Conservation (phyloP, 1,284 basidiomycete genomes). For the Hemileia vastatrix region DNA sequence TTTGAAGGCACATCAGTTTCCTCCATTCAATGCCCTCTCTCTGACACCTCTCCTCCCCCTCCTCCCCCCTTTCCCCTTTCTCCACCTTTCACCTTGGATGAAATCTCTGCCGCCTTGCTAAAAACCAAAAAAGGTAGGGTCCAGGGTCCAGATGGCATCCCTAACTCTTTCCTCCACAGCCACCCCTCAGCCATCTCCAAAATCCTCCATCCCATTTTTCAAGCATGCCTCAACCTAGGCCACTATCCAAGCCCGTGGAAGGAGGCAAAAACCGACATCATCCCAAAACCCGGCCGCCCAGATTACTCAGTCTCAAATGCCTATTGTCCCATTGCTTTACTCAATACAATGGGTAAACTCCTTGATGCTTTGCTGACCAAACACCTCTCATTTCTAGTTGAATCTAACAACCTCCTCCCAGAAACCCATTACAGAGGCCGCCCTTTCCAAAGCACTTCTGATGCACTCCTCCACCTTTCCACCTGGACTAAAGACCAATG, state of each 20-base stretch:
- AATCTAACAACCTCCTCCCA: not conserved
- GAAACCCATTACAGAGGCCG: slow-evolving; percentile 6
- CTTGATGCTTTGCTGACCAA: not conserved
- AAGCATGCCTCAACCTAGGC: not conserved
- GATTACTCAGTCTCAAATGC: not conserved
- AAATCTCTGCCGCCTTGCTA: too few relatives aligned
- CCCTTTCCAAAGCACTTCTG: not conserved
- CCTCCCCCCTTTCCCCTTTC: too few relatives aligned
- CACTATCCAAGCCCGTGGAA: not conserved
- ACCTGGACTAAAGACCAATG: slow-evolving; percentile 9
- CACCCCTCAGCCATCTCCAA: too few relatives aligned
- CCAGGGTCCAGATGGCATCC: too few relatives aligned
- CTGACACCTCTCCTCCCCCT: too few relatives aligned
- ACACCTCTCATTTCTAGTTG: slow-evolving; percentile 1
- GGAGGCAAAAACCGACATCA: not conserved
- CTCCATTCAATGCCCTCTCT: too few relatives aligned
- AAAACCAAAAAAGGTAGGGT: too few relatives aligned
- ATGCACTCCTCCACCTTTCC: not conserved
- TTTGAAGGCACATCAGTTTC: too few relatives aligned
- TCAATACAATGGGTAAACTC: not conserved
- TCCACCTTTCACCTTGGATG: too few relatives aligned
- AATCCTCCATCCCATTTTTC: too few relatives aligned
- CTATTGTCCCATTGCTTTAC: not conserved
- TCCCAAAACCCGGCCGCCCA: not conserved
- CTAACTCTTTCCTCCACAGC: too few relatives aligned